Evolutionary conservation across 176 grass and related monocot species (phyloP).

Genomic region (Poa annua): DNA sequence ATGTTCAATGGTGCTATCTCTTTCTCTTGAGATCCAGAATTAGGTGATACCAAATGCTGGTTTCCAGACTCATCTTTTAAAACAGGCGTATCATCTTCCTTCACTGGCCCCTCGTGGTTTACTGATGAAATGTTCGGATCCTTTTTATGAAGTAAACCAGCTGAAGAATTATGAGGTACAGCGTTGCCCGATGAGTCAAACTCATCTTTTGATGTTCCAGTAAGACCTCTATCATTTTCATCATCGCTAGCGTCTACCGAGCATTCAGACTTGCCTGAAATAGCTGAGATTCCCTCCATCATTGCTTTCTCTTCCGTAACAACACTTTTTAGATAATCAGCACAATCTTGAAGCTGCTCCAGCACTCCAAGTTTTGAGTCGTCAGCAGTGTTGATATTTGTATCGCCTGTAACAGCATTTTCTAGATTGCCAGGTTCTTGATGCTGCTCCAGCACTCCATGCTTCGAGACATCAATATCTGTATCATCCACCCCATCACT

Average conservation of each 20-base stretch:
- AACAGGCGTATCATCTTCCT: slow-evolving; percentile 30
- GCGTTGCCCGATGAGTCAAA: slow-evolving; percentile 15
- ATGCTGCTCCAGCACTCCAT: slow-evolving; percentile 19
- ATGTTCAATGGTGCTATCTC: slow-evolving; percentile 1
- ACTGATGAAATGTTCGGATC: slow-evolving; percentile 31
- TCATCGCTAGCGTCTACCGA: slow-evolving; percentile 16
- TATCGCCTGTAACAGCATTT: slow-evolving; percentile 37
- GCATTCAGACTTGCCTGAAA: slow-evolving; percentile 34
- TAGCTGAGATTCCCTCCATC: slow-evolving; percentile 29
- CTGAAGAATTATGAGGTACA: slow-evolving; percentile 25
- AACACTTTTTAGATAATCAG: slow-evolving; percentile 30
- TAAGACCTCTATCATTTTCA: slow-evolving; percentile 33
- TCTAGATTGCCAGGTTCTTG: slow-evolving; percentile 33
- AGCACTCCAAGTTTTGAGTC: slow-evolving; percentile 29
- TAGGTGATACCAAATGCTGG: not conserved
- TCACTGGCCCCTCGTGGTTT: slow-evolving; percentile 36
- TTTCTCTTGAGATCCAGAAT: slow-evolving; percentile 39
- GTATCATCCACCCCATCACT: slow-evolving; percentile 33
- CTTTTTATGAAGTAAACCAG: slow-evolving; percentile 23
- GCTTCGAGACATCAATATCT: slow-evolving; percentile 36
- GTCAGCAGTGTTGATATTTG: slow-evolving; percentile 33
- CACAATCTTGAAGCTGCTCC: slow-evolving; percentile 46
- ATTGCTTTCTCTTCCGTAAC: slow-evolving; percentile 25
- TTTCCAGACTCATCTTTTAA: slow-evolving; percentile 46
- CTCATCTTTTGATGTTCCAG: slow-evolving; percentile 42